Conservation (phyloP, 2,329 filamentous ascomycete species). For the Phoma sp. region DNA sequence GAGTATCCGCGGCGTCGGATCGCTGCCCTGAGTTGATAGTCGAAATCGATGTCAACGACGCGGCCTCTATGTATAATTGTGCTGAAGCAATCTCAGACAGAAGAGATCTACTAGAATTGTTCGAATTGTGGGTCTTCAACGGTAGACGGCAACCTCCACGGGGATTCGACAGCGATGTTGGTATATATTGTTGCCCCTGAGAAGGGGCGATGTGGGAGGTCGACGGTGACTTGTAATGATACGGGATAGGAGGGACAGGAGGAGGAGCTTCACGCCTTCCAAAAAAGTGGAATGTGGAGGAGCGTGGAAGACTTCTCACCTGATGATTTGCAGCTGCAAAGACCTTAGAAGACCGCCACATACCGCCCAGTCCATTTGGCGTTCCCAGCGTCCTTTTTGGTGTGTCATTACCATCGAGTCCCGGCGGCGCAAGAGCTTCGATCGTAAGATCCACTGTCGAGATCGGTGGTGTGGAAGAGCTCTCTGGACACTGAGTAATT, state of each 20-base stretch:
- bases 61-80: neutral
- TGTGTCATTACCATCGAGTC: slow-evolving; percentile 24
- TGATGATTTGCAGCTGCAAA: slow-evolving; percentile 31
- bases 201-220: slow-evolving; percentile 15
- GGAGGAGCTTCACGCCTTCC: slow-evolving; percentile 17
- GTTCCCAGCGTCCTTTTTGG: slow-evolving; percentile 29
- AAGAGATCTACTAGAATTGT: neutral
- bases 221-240: slow-evolving; percentile 27
- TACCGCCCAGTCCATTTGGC: slow-evolving; percentile 26
- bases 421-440: slow-evolving; percentile 10
- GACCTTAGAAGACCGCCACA: slow-evolving; percentile 28
- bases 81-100: slow-evolving; percentile 4
- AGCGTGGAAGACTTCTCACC: slow-evolving; percentile 43
- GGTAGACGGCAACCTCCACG: neutral
- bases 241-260: slow-evolving; percentile 35
- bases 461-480: slow-evolving; percentile 19
- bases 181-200: neutral
- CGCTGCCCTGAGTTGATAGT: neutral
- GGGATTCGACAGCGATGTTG: neutral
- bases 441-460: slow-evolving; percentile 2
- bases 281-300: slow-evolving; percentile 37
- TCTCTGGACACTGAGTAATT: slow-evolving; percentile 23
- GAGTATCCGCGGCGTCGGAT: neutral
- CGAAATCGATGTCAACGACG: neutral
- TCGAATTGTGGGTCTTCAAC: neutral